phyloP scores from a whole-genome alignment of 495 filamentous ascomycete species.

The Glonium stellatum region DNA sequence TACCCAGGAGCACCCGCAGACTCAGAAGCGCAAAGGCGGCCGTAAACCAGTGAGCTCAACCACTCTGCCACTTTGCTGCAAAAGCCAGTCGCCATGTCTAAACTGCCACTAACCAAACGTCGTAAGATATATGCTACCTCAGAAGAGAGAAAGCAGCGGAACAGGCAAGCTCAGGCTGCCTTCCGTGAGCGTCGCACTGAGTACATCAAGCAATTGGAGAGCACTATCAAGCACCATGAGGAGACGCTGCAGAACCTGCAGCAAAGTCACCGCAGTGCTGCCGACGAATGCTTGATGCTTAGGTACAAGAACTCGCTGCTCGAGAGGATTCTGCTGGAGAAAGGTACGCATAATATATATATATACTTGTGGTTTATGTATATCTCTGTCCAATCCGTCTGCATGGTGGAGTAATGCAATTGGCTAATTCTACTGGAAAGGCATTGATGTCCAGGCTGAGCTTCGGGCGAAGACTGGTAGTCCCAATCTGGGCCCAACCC shows the following conservation, averaged over 20 bases:
- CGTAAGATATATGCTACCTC: conserved; percentile 92
- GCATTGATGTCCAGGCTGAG: conserved; percentile 96
- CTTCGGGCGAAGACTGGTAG: conserved; percentile 80
- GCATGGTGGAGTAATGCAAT: neutral
- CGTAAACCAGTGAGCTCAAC: conserved; percentile 76
- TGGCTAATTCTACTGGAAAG: conserved; percentile 40
- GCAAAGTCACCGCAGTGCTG: conserved; percentile 86
- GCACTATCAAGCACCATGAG: conserved; percentile 95
- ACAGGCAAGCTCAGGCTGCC: conserved; percentile 93
- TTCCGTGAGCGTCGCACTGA: conserved; percentile 95
- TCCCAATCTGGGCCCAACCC: conserved; percentile 57
- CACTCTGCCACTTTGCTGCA: conserved; percentile 20
- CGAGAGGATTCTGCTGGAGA: conserved; percentile 90
- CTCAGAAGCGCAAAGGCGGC: conserved; percentile 91
- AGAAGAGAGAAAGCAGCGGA: conserved; percentile 95
- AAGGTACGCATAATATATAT: conserved; percentile 72
- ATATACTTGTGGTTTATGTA: too few relatives aligned
- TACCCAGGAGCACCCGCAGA: conserved; percentile 52
- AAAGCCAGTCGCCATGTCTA: conserved; percentile 22
- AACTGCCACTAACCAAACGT: conserved; percentile 28
- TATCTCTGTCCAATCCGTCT: neutral
- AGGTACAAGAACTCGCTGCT: conserved; percentile 97
- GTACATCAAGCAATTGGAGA: conserved; percentile 98
- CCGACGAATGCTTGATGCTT: conserved; percentile 96
- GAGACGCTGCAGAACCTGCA: conserved; percentile 85